Evolutionary conservation across 176 grass and related monocot species (phyloP).

Genomic region (Poa annua): DNA sequence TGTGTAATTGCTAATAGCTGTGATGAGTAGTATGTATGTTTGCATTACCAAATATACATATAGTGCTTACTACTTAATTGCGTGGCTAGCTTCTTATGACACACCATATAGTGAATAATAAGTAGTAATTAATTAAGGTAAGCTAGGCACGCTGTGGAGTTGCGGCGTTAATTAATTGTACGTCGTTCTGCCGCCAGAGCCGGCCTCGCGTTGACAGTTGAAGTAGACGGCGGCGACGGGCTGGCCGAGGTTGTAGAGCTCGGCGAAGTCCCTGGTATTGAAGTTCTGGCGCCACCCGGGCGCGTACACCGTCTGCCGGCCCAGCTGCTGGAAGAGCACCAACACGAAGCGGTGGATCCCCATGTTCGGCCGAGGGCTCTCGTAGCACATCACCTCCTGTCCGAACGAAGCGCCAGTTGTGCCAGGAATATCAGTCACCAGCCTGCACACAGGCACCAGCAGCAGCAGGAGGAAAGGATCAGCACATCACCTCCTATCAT

Average conservation of each 20-base stretch:
- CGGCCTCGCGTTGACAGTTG: constrained; percentile 81
- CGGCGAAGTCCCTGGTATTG: constrained; percentile 71
- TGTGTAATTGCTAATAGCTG: neutral
- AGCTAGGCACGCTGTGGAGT: neutral
- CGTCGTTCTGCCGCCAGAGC: constrained; percentile 69
- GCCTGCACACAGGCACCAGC: constrained; percentile 45
- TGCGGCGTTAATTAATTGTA: constrained; percentile 14
- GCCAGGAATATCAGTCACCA: constrained; percentile 75
- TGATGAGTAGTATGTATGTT: neutral
- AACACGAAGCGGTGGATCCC: constrained; percentile 81
- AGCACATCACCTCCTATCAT: too few species aligned
- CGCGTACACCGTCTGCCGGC: constrained; percentile 54
- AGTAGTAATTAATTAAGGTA: neutral
- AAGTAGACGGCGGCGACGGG: constrained; percentile 68
- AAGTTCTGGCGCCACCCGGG: constrained; percentile 81
- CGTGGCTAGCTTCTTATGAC: constrained; percentile 3
- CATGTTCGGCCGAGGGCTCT: constrained; percentile 54
- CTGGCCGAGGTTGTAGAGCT: constrained; percentile 68
- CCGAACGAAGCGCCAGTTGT: constrained; percentile 61
- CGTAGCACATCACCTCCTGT: constrained; percentile 65
- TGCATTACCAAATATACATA: neutral
- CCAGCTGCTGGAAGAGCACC: constrained; percentile 72
- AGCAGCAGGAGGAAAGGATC: neutral
- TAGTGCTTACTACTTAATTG: neutral
- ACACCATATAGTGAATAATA: neutral